Conservation (phyloP, 768 basidiomycete species). For the Podaxis rugospora region DNA sequence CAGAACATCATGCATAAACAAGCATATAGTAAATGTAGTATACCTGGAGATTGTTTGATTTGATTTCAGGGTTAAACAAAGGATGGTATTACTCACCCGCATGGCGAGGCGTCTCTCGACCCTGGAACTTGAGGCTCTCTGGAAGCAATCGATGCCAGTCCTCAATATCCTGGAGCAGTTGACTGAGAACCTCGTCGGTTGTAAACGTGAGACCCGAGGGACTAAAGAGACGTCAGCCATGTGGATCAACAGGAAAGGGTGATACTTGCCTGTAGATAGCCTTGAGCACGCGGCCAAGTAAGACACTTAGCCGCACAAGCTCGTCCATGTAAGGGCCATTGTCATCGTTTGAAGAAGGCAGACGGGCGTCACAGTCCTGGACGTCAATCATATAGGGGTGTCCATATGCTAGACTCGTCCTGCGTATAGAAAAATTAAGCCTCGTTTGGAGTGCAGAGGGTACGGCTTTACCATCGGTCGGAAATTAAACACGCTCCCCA, state of each 20-base stretch:
- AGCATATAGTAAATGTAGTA: conserved; percentile 84
- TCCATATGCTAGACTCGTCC: conserved; percentile 86
- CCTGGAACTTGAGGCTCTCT: conserved; percentile 71
- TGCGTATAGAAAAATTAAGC: conserved; percentile 22
- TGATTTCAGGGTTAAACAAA: background rate
- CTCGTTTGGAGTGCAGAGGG: background rate
- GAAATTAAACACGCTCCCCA: conserved; percentile 95
- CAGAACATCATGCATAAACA: conserved; percentile 96
- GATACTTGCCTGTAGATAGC: conserved; percentile 78
- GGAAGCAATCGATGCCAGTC: conserved; percentile 80
- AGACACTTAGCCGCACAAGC: conserved; percentile 85
- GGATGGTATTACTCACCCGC: conserved; percentile 48
- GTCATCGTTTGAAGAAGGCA: conserved; percentile 84
- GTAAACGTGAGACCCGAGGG: conserved; percentile 85
- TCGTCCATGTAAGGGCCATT: conserved; percentile 83
- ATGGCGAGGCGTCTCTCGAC: conserved; percentile 57
- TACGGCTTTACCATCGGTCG: conserved; percentile 73
- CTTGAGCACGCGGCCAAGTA: conserved; percentile 89
- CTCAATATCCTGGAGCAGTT: conserved; percentile 61
- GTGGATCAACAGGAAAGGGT: background rate
- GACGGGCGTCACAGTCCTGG: conserved; percentile 90
- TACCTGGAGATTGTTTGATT: conserved; percentile 40
- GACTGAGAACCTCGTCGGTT: conserved; percentile 73
- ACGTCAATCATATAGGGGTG: conserved; percentile 97
- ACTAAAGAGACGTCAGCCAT: conserved; percentile 30